These are phyloP conservation scores for Erigeron philadelphicus DNA, from an alignment of 140 eudicot genomes.

Conservation along the genomic window DNA sequence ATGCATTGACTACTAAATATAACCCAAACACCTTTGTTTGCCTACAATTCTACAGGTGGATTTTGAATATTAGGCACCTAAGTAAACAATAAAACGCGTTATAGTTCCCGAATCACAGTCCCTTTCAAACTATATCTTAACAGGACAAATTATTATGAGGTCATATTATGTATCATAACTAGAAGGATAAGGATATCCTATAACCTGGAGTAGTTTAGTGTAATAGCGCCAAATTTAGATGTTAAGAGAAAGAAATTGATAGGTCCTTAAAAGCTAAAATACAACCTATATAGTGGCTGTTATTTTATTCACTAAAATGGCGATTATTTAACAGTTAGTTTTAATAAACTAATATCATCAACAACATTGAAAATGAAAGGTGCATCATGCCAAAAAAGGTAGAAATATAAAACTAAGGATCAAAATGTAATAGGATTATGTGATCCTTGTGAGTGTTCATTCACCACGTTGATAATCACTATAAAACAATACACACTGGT, in stretches of 20 bases:
- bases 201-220: slow-evolving; percentile 22
- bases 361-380: slow-evolving; percentile 23
- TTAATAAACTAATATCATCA: slow-evolving; percentile 19
- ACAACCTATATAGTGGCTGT: slow-evolving; percentile 17
- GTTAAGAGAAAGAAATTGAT: slow-evolving; percentile 1
- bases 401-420: slow-evolving; percentile 9
- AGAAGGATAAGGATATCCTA: slow-evolving; percentile 19
- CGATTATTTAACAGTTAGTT: slow-evolving; percentile 22
- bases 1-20: slow-evolving; percentile 22
- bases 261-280: slow-evolving; percentile 23
- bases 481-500: not conserved
- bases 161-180: slow-evolving; percentile 15
- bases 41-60: not conserved
- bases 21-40: not conserved
- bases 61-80: slow-evolving; percentile 13
- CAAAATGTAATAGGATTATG: not conserved
- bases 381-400: slow-evolving; percentile 29
- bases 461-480: slow-evolving; percentile 2
- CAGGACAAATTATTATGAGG: slow-evolving; percentile 6
- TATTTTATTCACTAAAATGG: slow-evolving; percentile 4
- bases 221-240: slow-evolving; percentile 24
- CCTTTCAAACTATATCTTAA: slow-evolving; percentile 24
- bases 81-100: slow-evolving; percentile 25
- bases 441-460: not conserved
- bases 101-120: slow-evolving; percentile 18